A percentile compares a stretch with the other conserved stretches of the same genome.
phyloP scores from a whole-genome alignment of 1,284 basidiomycete species.

The Coniophora puteana region DNA sequence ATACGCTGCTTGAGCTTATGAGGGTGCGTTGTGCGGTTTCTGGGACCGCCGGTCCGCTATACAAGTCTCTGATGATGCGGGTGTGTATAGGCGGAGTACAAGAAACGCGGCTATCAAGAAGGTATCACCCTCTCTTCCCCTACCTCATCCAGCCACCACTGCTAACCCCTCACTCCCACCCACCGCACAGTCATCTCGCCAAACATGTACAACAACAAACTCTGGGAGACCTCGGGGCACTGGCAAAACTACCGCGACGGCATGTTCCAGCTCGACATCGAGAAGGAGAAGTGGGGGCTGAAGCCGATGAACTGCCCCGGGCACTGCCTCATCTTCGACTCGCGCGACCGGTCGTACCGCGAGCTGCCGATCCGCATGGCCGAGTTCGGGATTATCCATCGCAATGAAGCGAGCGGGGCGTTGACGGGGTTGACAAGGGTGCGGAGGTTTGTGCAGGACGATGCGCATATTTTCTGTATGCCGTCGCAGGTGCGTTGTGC shows the following conservation, averaged over 20 bases:
- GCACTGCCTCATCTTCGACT: constrained; percentile 95
- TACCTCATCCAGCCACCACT: constrained; percentile 11
- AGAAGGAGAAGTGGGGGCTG: constrained; percentile 92
- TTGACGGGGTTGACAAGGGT: constrained; percentile 93
- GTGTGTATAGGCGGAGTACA: constrained; percentile 63
- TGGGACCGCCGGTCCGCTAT: constrained; percentile 1
- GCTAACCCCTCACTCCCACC: constrained; percentile 2
- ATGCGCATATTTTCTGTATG: constrained; percentile 97
- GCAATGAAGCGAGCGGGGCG: constrained; percentile 96
- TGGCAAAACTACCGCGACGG: constrained; percentile 98
- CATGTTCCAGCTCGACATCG: constrained; percentile 93
- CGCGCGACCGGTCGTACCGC: constrained; percentile 91
- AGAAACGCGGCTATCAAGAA: constrained; percentile 86
- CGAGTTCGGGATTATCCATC: constrained; percentile 96
- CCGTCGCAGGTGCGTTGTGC: constrained; percentile 86
- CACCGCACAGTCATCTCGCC: constrained; percentile 81
- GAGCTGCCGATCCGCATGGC: constrained; percentile 97
- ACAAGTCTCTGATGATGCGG: too few species aligned
- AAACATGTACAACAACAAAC: constrained; percentile 95
- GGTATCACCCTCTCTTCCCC: constrained; percentile 34
- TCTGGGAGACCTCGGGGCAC: constrained; percentile 99
- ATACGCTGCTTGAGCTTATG: constrained; percentile 89
- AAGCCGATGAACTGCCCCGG: constrained; percentile 99
- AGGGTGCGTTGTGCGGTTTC: constrained; percentile 51
- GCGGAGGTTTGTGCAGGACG: constrained; percentile 95